A percentile compares a stretch with the other conserved stretches of the same genome.
phyloP scores from a whole-genome alignment of 176 grass and related monocot species.

The Rhipidocladum racemiflorum region DNA sequence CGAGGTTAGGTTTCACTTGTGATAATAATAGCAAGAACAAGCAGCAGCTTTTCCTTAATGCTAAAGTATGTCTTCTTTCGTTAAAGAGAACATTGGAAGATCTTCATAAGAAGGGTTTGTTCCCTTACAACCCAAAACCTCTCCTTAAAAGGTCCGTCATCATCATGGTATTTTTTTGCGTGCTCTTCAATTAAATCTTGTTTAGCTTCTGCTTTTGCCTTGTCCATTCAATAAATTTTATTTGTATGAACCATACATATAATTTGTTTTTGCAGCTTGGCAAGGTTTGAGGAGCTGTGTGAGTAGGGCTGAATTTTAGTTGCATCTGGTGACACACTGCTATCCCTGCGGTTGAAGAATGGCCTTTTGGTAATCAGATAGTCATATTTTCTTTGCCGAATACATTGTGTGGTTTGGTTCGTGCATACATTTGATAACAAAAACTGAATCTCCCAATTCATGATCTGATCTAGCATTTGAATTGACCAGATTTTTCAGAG shows the following conservation, averaged over 20 bases:
- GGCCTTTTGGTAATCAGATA: not conserved
- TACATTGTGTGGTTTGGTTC: not conserved
- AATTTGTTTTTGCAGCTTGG: constrained; percentile 50
- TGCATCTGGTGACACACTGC: not conserved
- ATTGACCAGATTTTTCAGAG: not conserved
- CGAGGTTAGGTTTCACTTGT: constrained; percentile 8
- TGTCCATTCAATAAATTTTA: not conserved
- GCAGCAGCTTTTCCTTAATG: constrained; percentile 45
- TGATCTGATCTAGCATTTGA: not conserved
- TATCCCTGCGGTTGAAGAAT: not conserved
- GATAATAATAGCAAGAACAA: constrained; percentile 10
- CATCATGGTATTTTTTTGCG: not conserved
- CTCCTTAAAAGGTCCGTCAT: constrained; percentile 69
- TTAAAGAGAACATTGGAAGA: constrained; percentile 77
- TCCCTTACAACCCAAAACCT: constrained; percentile 88
- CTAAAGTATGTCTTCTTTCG: constrained; percentile 76
- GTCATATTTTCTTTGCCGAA: not conserved
- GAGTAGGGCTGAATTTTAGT: constrained; percentile 32
- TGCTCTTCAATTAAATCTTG: not conserved
- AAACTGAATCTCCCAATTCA: constrained; percentile 6
- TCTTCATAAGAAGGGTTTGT: constrained; percentile 70
- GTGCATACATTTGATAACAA: not conserved
- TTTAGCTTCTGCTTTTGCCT: constrained; percentile 19
- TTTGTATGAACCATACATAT: not conserved
- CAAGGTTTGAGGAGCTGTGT: constrained; percentile 59